Evolutionary conservation across 176 grass and related monocot species (phyloP).

Genomic region (Triticum timopheevii): DNA sequence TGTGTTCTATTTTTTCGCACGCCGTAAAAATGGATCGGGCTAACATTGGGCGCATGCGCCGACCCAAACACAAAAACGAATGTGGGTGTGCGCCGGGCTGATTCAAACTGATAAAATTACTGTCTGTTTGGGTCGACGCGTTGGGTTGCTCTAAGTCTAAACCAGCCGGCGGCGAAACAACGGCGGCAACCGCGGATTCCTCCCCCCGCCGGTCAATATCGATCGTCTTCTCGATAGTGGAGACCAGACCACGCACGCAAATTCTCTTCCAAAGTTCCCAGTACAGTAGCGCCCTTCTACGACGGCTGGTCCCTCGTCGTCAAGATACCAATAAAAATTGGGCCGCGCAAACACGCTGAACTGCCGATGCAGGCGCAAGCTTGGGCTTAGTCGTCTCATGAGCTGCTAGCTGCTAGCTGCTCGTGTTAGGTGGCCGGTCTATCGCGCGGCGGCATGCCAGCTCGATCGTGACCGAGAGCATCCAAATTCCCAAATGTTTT

Average conservation of each 20-base stretch:
- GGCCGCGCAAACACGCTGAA: not conserved
- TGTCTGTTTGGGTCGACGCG: too few relatives aligned
- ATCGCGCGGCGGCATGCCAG: not conserved
- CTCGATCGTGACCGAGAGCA: not conserved
- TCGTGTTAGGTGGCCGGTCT: constrained; percentile 28
- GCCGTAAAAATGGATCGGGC: too few relatives aligned
- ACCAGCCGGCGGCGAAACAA: constrained; percentile 20
- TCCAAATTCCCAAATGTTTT: constrained; percentile 28
- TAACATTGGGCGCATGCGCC: too few relatives aligned
- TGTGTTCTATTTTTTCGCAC: too few relatives aligned
- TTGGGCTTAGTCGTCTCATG: too few relatives aligned
- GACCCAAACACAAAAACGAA: too few relatives aligned
- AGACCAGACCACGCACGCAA: not conserved
- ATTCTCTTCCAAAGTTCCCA: not conserved
- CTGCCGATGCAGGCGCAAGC: not conserved
- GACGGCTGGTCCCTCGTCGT: not conserved
- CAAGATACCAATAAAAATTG: not conserved
- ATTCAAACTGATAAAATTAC: too few relatives aligned
- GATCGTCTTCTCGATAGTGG: not conserved
- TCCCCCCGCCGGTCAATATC: not conserved
- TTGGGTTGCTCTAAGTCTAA: too few relatives aligned
- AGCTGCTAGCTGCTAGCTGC: not conserved
- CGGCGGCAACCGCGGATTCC: not conserved
- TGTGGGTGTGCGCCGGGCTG: too few relatives aligned
- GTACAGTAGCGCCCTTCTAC: not conserved